These are phyloP conservation scores for Scedosporium dehoogii DNA, from an alignment of 2,329 filamentous ascomycete species.

Conservation along the genomic window DNA sequence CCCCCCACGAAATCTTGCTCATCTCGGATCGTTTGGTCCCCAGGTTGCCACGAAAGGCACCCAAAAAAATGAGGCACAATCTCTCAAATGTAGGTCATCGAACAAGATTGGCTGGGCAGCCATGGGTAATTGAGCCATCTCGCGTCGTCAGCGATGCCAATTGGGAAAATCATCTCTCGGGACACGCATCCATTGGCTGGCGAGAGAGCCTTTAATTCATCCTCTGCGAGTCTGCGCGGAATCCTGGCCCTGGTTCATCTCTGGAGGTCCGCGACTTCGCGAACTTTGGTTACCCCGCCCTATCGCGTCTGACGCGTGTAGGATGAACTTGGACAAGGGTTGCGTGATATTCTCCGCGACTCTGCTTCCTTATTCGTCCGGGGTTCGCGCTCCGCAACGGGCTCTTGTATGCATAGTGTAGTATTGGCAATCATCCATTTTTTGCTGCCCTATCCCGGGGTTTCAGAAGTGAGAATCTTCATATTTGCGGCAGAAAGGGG, in stretches of 20 bases:
- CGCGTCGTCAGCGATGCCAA: background rate
- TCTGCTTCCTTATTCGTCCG: background rate
- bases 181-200: background rate
- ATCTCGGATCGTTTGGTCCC: background rate
- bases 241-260: background rate
- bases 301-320: constrained; percentile 1
- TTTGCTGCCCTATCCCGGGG: no score
- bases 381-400: background rate
- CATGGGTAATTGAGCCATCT: background rate
- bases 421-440: background rate
- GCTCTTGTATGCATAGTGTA: background rate
- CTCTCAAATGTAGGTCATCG: background rate
- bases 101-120: background rate
- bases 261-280: background rate
- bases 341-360: background rate
- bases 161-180: background rate
- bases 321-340: background rate
- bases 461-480: no score
- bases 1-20: no score
- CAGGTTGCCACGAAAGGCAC: background rate
- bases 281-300: background rate
- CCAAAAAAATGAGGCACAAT: background rate
- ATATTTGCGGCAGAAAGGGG: no score
- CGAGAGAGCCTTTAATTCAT: background rate
- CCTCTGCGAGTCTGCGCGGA: background rate